Evolutionary conservation across 352 stramenopile genomes (phyloP).

Genomic region (Elongisporangium senticosum): DNA sequence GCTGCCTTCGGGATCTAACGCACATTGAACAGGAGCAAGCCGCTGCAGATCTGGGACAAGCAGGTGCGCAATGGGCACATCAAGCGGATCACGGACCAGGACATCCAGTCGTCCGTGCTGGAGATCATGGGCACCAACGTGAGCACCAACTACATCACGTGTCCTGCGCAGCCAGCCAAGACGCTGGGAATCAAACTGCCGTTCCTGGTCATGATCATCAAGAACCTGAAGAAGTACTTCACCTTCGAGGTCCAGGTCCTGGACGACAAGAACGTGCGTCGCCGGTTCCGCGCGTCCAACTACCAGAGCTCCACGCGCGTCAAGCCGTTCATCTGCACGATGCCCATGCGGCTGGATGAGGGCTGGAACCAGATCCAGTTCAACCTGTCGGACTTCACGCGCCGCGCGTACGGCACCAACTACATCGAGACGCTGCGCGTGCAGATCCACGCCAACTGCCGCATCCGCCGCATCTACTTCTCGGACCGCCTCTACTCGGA

Average conservation of each 20-base stretch:
- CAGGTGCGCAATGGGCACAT: constrained; percentile 98
- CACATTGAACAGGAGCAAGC: constrained; percentile 84
- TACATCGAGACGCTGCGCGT: constrained; percentile 97
- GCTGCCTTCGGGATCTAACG: not conserved
- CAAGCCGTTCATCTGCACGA: constrained; percentile 98
- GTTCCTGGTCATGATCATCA: constrained; percentile 99
- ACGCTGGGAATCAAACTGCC: constrained; percentile 97
- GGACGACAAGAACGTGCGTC: constrained; percentile 97
- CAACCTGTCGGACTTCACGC: constrained; percentile 96
- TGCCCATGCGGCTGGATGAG: constrained; percentile 97
- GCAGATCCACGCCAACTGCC: constrained; percentile 97
- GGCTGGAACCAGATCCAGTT: constrained; percentile 99
- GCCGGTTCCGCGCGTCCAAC: constrained; percentile 95
- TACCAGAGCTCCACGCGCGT: constrained; percentile 96
- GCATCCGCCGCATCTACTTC: constrained; percentile 97
- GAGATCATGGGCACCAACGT: constrained; percentile 99
- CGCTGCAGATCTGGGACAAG: constrained; percentile 98
- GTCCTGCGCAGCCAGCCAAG: constrained; percentile 90
- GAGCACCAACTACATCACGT: constrained; percentile 97
- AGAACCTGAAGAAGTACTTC: constrained; percentile 99
- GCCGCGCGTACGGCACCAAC: constrained; percentile 96
- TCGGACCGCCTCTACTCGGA: constrained; percentile 96
- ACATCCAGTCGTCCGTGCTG: constrained; percentile 97
- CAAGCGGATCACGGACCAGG: constrained; percentile 97
- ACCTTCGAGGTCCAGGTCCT: constrained; percentile 98